Conservation (phyloP, 352 stramenopile genomes). For the Phytophthora multivora region DNA sequence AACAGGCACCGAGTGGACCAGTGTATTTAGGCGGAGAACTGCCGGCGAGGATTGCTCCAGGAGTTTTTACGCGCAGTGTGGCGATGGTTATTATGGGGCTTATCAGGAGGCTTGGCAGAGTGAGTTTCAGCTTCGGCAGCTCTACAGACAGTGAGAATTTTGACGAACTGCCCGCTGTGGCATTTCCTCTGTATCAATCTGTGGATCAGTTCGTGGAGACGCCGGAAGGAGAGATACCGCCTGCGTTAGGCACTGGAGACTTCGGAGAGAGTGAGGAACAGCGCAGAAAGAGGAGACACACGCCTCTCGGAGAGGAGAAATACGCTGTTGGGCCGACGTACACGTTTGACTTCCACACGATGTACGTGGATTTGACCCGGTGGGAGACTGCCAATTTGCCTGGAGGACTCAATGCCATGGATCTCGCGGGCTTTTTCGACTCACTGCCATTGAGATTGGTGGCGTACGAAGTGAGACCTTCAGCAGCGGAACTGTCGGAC, state of each 20-base stretch:
- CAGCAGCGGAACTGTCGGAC: constrained; percentile 12
- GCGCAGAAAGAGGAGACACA: constrained; percentile 45
- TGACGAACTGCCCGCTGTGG: constrained; percentile 60
- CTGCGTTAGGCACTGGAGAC: constrained; percentile 51
- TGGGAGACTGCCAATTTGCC: constrained; percentile 87
- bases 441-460: constrained; percentile 71
- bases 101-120: constrained; percentile 65
- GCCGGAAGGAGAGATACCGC: constrained; percentile 50
- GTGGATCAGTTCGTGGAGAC: constrained; percentile 85
- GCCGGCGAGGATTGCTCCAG: constrained; percentile 58
- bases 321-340: constrained; percentile 76
- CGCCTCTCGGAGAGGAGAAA: constrained; percentile 50
- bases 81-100: constrained; percentile 80
- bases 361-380: constrained; percentile 82
- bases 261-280: constrained; percentile 71
- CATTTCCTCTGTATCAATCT: constrained; percentile 80
- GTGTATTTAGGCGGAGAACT: constrained; percentile 83
- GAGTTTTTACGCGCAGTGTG: constrained; percentile 80
- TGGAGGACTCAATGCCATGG: constrained; percentile 68
- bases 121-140: constrained; percentile 79
- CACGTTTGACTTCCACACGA: constrained; percentile 90
- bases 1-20: constrained; percentile 50
- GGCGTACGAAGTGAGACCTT: constrained; percentile 60
- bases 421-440: constrained; percentile 81
- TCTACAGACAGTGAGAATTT: constrained; percentile 11